Base-by-base conservation (phyloP, 495 filamentous ascomycete species). In the Letharia lupina region DNA sequence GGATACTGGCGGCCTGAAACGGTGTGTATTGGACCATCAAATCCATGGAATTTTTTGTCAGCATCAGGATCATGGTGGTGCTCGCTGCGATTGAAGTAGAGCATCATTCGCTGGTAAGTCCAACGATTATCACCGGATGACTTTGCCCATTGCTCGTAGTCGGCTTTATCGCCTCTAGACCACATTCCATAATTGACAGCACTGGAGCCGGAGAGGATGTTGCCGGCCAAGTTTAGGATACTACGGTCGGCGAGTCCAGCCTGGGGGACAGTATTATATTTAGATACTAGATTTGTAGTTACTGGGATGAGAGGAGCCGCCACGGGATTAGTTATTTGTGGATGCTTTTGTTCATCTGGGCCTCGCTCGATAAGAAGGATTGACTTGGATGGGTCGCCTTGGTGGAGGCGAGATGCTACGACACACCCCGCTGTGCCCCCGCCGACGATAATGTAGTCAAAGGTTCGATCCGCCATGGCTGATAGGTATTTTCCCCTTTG, bases 381-480 rank as follows among this genome's bases (percentile, higher is more conserved):
- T 20, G 65, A 68, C 7, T 68, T 62, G 11, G 41, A 10, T 5
- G 73, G 74, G 23, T 70, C 63, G 11, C 54, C 31, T 56, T 74
- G 65, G 11, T 67, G 61, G 2, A 75, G 68, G 10, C 75, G 71
- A 12, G 73, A 77, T 20, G 79, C 77, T 31, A 80, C 63, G n/a
- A 76, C 75, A 62, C 75, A 80, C 48, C 73, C 81, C 0, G 76
- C 72, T 5, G 76, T 75, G 18, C 79, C 80, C 12, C 80, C 81
- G 72, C 77, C 77, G 11, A 74, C 72, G 35, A 78, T 71, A 16
- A 80, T 73, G 60, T 77, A 76, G 50, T 75, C 73, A 12, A 41
- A 66, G 45, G 23, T 39, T 64, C n/a, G 62, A 28, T 54, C 39
- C 39, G 40, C 54, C 50, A 41, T 40, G 9, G 23, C 20, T 31